phyloP scores from a whole-genome alignment of 192 early-diverging fungal genomes.

The Coemansia sp. region DNA sequence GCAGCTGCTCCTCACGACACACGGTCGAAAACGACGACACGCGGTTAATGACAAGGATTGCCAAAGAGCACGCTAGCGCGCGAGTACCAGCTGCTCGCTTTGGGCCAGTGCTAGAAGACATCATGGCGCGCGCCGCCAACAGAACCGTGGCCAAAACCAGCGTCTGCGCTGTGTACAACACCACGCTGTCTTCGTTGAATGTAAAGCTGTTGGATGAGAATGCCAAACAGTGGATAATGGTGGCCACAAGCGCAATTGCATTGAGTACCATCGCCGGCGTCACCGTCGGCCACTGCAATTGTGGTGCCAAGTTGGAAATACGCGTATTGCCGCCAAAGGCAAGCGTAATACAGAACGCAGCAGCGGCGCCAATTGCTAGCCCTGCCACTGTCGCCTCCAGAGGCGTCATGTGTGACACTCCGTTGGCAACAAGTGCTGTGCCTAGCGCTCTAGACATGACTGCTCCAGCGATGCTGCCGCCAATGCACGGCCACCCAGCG shows the following conservation, averaged over 20 bases:
- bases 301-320: not conserved
- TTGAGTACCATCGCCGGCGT: slow-evolving; percentile 8
- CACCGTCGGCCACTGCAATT: slow-evolving; percentile 17
- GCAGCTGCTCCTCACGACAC: slow-evolving; percentile 88
- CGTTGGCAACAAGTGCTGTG: not conserved
- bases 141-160: slow-evolving; percentile 34
- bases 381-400: slow-evolving; percentile 25
- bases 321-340: not conserved
- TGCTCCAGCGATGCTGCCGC: slow-evolving; percentile 8
- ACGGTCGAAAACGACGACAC: slow-evolving; percentile 62
- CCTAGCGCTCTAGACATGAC: slow-evolving; percentile 14
- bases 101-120: slow-evolving; percentile 1
- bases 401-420: slow-evolving; percentile 9
- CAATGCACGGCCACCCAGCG: slow-evolving; percentile 1
- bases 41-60: slow-evolving; percentile 60
- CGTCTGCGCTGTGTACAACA: slow-evolving; percentile 65
- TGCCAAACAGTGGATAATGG: slow-evolving; percentile 55
- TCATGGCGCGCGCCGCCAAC: not conserved
- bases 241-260: slow-evolving; percentile 34
- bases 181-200: slow-evolving; percentile 79
- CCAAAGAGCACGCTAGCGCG: slow-evolving; percentile 40
- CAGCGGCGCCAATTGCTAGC: slow-evolving; percentile 8
- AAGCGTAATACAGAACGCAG: slow-evolving; percentile 14
- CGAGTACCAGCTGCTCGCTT: slow-evolving; percentile 33
- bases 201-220: slow-evolving; percentile 91